phyloP scores from a whole-genome alignment of 495 filamentous ascomycete species.

The Lasiosphaeriaceae sp. region DNA sequence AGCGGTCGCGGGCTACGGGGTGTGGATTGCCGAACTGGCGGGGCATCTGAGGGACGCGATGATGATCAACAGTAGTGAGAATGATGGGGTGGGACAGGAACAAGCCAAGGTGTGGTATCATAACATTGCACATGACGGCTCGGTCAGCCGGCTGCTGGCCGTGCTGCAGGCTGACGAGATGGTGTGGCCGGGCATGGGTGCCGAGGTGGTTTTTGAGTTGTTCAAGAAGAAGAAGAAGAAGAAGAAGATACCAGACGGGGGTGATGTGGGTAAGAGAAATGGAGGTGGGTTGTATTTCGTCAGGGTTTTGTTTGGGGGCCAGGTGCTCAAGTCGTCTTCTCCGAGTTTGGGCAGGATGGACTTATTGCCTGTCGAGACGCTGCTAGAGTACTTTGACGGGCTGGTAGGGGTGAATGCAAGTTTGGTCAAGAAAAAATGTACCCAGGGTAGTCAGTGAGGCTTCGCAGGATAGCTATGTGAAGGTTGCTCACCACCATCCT shows the following conservation, averaged over 20 bases:
- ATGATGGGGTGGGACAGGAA: no score
- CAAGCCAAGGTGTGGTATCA: constrained; percentile 52
- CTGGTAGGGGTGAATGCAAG: constrained; percentile 52
- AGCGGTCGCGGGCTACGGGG: constrained; percentile 51
- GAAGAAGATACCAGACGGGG: no score
- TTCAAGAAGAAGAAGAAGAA: constrained; percentile 35
- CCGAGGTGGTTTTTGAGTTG: constrained; percentile 65
- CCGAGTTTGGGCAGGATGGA: constrained; percentile 56
- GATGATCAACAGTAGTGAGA: no score
- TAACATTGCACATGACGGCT: constrained; percentile 69
- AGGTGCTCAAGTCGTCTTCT: constrained; percentile 54
- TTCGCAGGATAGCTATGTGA: no score
- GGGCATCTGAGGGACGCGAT: constrained; percentile 50
- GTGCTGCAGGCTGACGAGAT: constrained; percentile 63
- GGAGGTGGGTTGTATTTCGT: constrained; percentile 39
- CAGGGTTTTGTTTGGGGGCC: constrained; percentile 61
- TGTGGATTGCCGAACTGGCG: constrained; percentile 63
- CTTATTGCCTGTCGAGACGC: constrained; percentile 55
- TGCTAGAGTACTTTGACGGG: constrained; percentile 62
- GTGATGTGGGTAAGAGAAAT: no score
- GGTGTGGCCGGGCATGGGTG: constrained; percentile 74
- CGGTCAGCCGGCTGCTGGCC: constrained; percentile 54
- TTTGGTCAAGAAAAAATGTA: constrained; percentile 26
- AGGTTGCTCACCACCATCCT: no score
- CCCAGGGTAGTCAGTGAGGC: no score